Base-by-base conservation (phyloP, 352 stramenopile species). In the Blastocystis sp. region DNA sequence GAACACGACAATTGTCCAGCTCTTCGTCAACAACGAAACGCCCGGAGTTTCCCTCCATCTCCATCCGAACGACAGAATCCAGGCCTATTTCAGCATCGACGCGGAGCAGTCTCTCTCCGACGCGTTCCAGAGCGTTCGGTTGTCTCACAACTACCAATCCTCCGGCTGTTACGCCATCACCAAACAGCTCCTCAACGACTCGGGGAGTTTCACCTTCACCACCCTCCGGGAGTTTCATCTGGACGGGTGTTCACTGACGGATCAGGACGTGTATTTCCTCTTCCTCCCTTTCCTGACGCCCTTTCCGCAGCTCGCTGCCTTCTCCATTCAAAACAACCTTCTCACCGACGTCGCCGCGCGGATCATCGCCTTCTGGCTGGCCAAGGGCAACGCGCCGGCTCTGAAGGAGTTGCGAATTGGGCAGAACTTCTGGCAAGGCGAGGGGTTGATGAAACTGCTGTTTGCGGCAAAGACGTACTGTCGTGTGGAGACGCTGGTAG, bases 201-300 rank as follows among this genome's bases (percentile, higher is more conserved):
- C 64, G 11, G 24, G 43, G 34, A 74, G n/a, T 74, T 42, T 42
- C n/a, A 54, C 64, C 34, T 74, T 52, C 34, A n/a, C 34, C 11
- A 24, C 64, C 17, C 10, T 74, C 11, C 21, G 17, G 34, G 17
- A 52, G 24, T 52, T 74, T 3, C 21, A n/a, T 24, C 21, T 74
- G 64, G 21, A 34, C 10, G 24, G 43, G 17, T 74, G 48, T 38
- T 62, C 21, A 17, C 74, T 84, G 34, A 59, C 48, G 6, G 74
- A 84, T 69, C 14, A 28, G 10, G 74, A 84, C 34, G 28, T 84
- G 21, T 84, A 54, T 24, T 59, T 68, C 43, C 38, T 84, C 24
- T n/a, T 52, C 24, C 40, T 63, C 10, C 40, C 74, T 38, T 9
- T 84, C 3, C 54, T 45, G 19, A 68, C 17, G 11, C 45, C 52